Conservation (phyloP, 768 basidiomycete species). For the Suillus subalutaceus region DNA sequence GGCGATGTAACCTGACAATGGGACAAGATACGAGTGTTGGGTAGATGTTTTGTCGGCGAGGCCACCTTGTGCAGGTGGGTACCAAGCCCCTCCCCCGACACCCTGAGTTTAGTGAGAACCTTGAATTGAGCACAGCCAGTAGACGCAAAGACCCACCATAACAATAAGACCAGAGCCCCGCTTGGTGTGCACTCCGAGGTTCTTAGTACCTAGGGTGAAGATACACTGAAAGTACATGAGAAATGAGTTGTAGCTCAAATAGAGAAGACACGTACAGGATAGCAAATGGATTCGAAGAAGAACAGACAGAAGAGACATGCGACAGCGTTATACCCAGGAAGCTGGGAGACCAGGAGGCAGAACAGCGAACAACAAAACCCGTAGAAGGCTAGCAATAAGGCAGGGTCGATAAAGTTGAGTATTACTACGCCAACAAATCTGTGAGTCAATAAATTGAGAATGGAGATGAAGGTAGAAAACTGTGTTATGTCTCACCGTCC, state of each 20-base stretch:
- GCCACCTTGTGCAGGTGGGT: conserved; percentile 60
- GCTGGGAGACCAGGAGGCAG: conserved; percentile 50
- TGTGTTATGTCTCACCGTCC: conserved; percentile 45
- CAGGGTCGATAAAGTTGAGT: conserved; percentile 66
- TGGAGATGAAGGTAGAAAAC: background rate
- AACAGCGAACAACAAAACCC: conserved; percentile 54
- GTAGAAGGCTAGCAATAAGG: conserved; percentile 59
- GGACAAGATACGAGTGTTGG: conserved; percentile 61
- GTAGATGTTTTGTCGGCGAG: conserved; percentile 54
- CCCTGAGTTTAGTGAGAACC: conserved; percentile 36
- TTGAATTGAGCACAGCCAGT: background rate
- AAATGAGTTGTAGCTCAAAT: background rate
- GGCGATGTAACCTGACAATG: conserved; percentile 57
- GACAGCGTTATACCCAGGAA: conserved; percentile 57
- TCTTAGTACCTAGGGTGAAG: conserved; percentile 68
- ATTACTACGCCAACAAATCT: conserved; percentile 65
- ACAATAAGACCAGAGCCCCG: conserved; percentile 65
- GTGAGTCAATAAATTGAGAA: conserved; percentile 14
- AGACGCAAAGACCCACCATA: conserved; percentile 42
- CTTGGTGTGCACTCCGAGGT: conserved; percentile 62
- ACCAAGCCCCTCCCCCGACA: conserved; percentile 72
- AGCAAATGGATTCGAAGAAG: conserved; percentile 79
- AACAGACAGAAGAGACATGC: conserved; percentile 66
- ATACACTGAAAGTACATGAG: conserved; percentile 42
- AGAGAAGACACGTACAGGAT: conserved; percentile 46